Evolutionary conservation across 352 stramenopile species (phyloP).

Genomic region (Phytopythium kandeliae): DNA sequence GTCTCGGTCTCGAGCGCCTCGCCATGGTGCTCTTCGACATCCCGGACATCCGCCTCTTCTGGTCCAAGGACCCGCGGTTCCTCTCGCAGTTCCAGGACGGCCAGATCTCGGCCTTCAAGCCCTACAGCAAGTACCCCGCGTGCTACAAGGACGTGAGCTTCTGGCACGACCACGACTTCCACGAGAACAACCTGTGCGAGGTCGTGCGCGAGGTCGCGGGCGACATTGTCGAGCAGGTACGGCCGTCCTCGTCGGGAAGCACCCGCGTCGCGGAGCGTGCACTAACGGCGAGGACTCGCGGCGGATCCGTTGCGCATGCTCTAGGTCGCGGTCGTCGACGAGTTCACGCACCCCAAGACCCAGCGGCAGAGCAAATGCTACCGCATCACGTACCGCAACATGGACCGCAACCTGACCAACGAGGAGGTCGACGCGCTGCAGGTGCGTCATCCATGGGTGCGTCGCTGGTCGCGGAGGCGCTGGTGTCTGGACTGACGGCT

Average conservation of each 20-base stretch:
- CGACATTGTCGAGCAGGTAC: conserved; percentile 95
- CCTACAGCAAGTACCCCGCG: conserved; percentile 98
- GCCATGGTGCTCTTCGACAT: conserved; percentile 99
- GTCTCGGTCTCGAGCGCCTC: conserved; percentile 96
- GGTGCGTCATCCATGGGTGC: conserved; percentile 34
- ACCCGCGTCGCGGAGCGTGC: too few species aligned
- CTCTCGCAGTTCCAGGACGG: conserved; percentile 91
- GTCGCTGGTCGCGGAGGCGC: too few species aligned
- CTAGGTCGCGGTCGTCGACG: conserved; percentile 89
- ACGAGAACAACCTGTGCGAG: conserved; percentile 98
- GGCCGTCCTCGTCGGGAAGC: too few species aligned
- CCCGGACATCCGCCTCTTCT: conserved; percentile 99
- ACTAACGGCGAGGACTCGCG: too few species aligned
- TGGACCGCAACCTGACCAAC: conserved; percentile 99
- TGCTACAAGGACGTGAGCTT: conserved; percentile 99
- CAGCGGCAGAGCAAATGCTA: conserved; percentile 95
- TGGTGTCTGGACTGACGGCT: too few species aligned
- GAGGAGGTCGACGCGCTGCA: conserved; percentile 98
- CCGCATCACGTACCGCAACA: conserved; percentile 97
- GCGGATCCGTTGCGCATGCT: too few species aligned
- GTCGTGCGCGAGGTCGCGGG: conserved; percentile 94
- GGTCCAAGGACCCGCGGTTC: conserved; percentile 94
- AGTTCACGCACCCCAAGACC: conserved; percentile 98
- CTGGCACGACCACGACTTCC: conserved; percentile 89
- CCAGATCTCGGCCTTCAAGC: conserved; percentile 95